Evolutionary conservation across 108 stramenopile genomes (phyloP), one percentile per base, ranked within the genome.

Genomic region (Seminavis robusta): DNA sequence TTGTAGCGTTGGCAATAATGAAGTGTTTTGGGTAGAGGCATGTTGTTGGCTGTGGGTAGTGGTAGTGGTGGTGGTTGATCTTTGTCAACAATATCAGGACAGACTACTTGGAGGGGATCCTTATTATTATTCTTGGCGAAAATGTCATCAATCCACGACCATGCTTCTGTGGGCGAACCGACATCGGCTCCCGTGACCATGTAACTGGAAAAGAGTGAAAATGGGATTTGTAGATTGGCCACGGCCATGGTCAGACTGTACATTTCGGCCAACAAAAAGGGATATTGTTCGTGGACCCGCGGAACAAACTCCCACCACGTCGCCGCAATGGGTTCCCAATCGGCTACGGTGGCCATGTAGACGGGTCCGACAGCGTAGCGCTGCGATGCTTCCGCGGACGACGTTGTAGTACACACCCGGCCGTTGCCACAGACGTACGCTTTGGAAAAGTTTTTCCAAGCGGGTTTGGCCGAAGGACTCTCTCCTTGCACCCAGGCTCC

Each of bases 271-370:
- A 76, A 36, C 6, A 83, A 56, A 17, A 67, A 33, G 0, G 76
- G 77, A 34, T 71, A 65, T 21, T 74, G 47, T 7, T 52, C 57
- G 37, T 51, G 43, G 0, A 77, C 55, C 10, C 49, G 21, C 1
- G 67, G 68, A 20, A 60, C 53, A 54, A 64, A 65, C n/a, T 69
- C 21, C 15, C 64, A 43, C 97, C 97, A 98, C 20, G 75, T 47
- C n/a, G 56, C 65, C 1, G 78, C 83, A 25, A 98, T 72, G 24
- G 50, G 67, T 39, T 73, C 74, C 75, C 91, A 77, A 58, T 98
- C 97, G 11, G 45, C 44, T 26, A 58, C 76, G 15, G 80, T 77
- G 20, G 76, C 76, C 60, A 77, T 61, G 54, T 77, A 77, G 0
- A 73, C 73, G 11, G 76, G 76, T 20, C 75, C 75, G 11, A 66